Percentiles rank a stretch among this genome's conserved stretches.
These are phyloP conservation scores for Moringa oleifera DNA, from an alignment of 345 rosid species.

Conservation along the genomic window DNA sequence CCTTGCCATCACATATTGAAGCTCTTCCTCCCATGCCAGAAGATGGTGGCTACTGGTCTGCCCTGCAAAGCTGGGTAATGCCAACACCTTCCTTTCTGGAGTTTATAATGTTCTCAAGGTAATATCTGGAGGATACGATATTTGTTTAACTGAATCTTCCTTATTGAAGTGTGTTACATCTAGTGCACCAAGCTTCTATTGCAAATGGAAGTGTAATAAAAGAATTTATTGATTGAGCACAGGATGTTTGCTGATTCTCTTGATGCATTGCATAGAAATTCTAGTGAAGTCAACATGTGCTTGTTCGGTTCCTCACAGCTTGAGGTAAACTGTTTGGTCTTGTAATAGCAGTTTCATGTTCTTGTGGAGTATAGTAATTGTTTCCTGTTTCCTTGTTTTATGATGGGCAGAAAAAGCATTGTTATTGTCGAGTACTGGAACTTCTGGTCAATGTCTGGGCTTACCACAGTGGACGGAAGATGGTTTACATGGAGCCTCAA, in stretches of 20 bases:
- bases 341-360: not conserved
- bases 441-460: slow-evolving; percentile 91
- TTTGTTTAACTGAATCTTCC: slow-evolving; percentile 7
- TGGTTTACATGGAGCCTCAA: slow-evolving; percentile 84
- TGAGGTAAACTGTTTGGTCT: slow-evolving; percentile 47
- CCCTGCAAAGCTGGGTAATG: slow-evolving; percentile 96
- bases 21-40: slow-evolving; percentile 96
- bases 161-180: not conserved
- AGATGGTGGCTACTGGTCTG: slow-evolving; percentile 89
- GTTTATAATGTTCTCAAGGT: slow-evolving; percentile 89
- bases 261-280: slow-evolving; percentile 58
- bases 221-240: slow-evolving; percentile 15
- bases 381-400: slow-evolving; percentile 10
- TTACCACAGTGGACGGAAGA: slow-evolving; percentile 78
- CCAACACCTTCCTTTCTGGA: slow-evolving; percentile 94
- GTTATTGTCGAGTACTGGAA: slow-evolving; percentile 88
- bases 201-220: not conserved
- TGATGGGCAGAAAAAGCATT: slow-evolving; percentile 64
- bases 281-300: slow-evolving; percentile 36
- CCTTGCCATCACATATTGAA: slow-evolving; percentile 56
- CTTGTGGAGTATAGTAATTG: not conserved
- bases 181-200: not conserved
- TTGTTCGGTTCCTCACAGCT: slow-evolving; percentile 54
- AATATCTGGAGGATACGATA: slow-evolving; percentile 6
- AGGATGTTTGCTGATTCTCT: slow-evolving; percentile 96